Percentiles rank a stretch among this genome's conserved stretches.
phyloP scores from a whole-genome alignment of 78 protist species.

The Protostelium mycophagum region DNA sequence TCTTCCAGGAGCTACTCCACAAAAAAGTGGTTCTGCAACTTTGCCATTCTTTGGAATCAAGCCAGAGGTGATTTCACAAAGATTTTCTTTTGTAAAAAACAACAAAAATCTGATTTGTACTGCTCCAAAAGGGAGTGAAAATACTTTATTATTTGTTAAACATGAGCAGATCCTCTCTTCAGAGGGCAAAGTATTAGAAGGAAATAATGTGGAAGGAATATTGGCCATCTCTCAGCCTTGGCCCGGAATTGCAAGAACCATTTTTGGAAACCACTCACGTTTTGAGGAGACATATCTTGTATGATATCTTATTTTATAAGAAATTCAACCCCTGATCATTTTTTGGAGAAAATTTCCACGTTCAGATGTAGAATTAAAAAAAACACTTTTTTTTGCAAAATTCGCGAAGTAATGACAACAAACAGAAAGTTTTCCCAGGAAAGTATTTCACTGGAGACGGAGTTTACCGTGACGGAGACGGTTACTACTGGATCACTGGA shows the following conservation, averaged over 20 bases:
- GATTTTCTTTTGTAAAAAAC: too few relatives aligned
- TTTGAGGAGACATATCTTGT: constrained; percentile 63
- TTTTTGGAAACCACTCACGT: constrained; percentile 73
- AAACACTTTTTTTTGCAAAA: too few relatives aligned
- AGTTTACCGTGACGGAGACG: constrained; percentile 74
- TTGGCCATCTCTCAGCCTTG: constrained; percentile 70
- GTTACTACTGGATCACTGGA: constrained; percentile 90
- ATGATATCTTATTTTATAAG: too few relatives aligned
- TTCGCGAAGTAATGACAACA: too few relatives aligned
- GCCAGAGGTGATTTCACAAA: constrained; percentile 63
- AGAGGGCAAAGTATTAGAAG: constrained; percentile 1
- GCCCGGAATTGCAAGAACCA: constrained; percentile 87
- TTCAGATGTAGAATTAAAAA: too few relatives aligned
- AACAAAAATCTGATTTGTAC: too few relatives aligned
- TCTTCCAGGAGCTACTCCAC: constrained; percentile 86
- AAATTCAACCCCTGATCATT: too few relatives aligned
- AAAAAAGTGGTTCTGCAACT: constrained; percentile 91
- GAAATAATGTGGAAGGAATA: constrained; percentile 52
- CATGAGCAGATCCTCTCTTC: background rate
- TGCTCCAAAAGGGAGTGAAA: too few relatives aligned
- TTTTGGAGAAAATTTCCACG: background rate
- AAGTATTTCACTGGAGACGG: constrained; percentile 93
- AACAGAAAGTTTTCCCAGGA: constrained; percentile 68
- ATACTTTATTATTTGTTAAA: too few relatives aligned
- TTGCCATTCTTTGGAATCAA: constrained; percentile 93